Conservation (phyloP, 2,329 filamentous ascomycete species). For the Colletotrichum scovillei region DNA sequence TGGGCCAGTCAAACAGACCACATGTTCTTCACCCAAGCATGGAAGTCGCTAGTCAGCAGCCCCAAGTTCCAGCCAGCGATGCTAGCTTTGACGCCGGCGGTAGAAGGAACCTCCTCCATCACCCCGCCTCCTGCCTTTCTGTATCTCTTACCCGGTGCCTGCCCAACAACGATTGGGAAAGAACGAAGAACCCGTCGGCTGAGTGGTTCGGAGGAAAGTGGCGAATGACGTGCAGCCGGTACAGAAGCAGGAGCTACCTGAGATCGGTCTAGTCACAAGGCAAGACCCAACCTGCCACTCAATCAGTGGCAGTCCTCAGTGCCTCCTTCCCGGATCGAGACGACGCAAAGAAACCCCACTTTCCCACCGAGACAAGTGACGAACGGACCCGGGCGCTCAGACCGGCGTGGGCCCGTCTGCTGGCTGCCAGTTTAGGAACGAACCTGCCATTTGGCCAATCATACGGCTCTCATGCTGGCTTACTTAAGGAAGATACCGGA, state of each 20-base stretch:
- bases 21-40: constrained; percentile 2
- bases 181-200: neutral
- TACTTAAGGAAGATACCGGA: neutral
- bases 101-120: constrained; percentile 5
- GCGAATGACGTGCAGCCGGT: constrained; percentile 12
- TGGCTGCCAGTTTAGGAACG: constrained; percentile 26
- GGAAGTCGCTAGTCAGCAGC: constrained; percentile 14
- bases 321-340: neutral
- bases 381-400: constrained; percentile 14
- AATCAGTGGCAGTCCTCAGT: neutral
- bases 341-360: constrained; percentile 9
- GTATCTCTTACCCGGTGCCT: neutral
- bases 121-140: neutral
- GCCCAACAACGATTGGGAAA: neutral
- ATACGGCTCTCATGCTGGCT: neutral
- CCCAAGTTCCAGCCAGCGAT: neutral
- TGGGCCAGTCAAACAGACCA: constrained; percentile 12
- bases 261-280: neutral
- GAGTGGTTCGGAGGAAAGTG: neutral
- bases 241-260: neutral
- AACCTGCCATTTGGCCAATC: constrained; percentile 3
- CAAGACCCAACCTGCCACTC: neutral
- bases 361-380: constrained; percentile 17
- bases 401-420: constrained; percentile 25
- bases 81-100: constrained; percentile 11